Evolutionary conservation across 108 stramenopile genomes (phyloP).

Genomic region (Craspedostauros australis): DNA sequence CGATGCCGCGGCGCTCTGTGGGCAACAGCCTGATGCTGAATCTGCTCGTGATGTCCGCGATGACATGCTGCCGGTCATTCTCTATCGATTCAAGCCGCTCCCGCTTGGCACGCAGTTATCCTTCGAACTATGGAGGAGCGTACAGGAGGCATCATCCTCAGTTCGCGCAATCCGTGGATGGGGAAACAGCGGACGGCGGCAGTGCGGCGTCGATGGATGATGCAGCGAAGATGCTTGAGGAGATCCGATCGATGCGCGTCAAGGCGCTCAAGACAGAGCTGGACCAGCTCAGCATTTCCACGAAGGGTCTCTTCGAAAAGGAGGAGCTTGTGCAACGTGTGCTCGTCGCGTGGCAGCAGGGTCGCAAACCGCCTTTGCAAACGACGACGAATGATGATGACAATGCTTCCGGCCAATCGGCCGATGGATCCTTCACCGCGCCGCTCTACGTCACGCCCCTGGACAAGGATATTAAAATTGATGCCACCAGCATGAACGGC

Average conservation of each 20-base stretch:
- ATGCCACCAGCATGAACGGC: slow-evolving; percentile 30
- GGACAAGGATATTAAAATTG: slow-evolving; percentile 31
- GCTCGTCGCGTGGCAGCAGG: slow-evolving; percentile 15
- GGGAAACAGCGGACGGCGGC: too few species aligned
- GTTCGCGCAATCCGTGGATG: too few species aligned
- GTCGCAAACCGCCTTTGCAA: not conserved
- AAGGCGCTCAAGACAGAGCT: slow-evolving; percentile 66
- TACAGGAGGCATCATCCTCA: too few species aligned
- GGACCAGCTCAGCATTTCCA: slow-evolving; percentile 25
- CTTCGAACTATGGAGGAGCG: too few species aligned
- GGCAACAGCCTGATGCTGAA: too few species aligned
- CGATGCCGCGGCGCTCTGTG: too few species aligned
- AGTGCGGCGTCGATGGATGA: too few species aligned
- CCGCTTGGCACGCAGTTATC: too few species aligned
- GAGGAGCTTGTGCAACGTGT: slow-evolving; percentile 69
- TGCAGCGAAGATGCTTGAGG: not conserved
- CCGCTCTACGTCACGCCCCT: slow-evolving; percentile 30
- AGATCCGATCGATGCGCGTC: slow-evolving; percentile 45
- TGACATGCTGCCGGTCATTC: too few species aligned
- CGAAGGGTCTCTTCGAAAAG: slow-evolving; percentile 65
- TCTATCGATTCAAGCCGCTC: too few species aligned
- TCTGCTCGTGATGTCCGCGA: too few species aligned
- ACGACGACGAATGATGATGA: not conserved
- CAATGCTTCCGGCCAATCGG: too few species aligned
- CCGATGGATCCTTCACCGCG: slow-evolving; percentile 2